Conservation (phyloP, 2,329 filamentous ascomycete species). For the Xylariales sp. region DNA sequence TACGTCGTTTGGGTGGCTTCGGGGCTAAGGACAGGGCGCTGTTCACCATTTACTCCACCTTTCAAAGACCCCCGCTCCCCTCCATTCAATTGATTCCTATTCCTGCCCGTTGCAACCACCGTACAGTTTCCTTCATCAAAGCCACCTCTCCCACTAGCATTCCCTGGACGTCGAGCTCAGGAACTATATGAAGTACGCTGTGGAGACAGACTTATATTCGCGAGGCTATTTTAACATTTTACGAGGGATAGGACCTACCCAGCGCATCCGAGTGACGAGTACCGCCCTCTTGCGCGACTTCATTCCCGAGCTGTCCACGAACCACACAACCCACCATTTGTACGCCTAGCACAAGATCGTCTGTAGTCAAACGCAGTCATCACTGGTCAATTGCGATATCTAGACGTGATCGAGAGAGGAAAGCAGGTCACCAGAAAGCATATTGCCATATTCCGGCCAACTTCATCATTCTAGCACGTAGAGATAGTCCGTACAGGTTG, state of each 20-base stretch:
- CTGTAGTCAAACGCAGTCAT: not conserved
- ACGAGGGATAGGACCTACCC: not conserved
- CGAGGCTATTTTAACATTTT: not conserved
- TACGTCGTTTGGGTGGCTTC: slow-evolving; percentile 6
- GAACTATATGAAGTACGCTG: too few relatives aligned
- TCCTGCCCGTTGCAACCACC: slow-evolving; percentile 9
- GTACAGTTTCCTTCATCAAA: not conserved
- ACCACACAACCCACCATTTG: not conserved
- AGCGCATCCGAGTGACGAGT: not conserved
- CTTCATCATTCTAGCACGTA: not conserved
- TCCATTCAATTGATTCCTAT: slow-evolving; percentile 10
- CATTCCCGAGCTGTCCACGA: not conserved
- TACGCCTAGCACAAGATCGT: too few relatives aligned
- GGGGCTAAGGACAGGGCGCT: slow-evolving; percentile 9
- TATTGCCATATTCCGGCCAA: not conserved
- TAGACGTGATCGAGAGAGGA: not conserved
- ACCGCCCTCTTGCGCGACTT: not conserved
- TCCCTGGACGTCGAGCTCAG: not conserved
- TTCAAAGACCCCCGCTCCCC: slow-evolving; percentile 8
- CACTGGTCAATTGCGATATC: not conserved
- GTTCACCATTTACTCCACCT: slow-evolving; percentile 5
- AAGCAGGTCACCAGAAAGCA: not conserved
- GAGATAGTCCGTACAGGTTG: too few relatives aligned
- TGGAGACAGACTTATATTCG: too few relatives aligned
- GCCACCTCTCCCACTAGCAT: slow-evolving; percentile 1